Evolutionary conservation across 768 basidiomycete species (phyloP).

Genomic region (Neoboletus subvelutipes): DNA sequence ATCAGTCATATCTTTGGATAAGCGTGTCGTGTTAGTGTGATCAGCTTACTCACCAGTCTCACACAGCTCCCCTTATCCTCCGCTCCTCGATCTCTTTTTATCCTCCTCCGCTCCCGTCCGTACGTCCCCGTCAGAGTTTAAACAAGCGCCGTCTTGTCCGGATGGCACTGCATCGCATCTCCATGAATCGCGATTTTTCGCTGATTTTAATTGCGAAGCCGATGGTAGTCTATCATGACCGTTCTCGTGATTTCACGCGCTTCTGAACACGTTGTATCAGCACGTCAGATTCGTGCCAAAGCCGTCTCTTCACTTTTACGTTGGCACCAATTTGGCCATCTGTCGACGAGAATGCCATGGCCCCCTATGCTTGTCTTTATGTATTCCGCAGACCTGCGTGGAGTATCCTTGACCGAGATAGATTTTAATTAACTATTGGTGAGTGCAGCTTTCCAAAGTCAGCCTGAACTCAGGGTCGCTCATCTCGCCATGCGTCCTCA

Average conservation of each 20-base stretch:
- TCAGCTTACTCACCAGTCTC: conserved; percentile 21
- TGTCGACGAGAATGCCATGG: conserved; percentile 28
- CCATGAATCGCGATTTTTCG: conserved; percentile 24
- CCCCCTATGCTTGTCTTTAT: conserved; percentile 36
- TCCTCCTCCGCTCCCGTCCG: conserved; percentile 6
- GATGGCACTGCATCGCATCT: conserved; percentile 14
- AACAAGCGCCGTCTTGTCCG: conserved; percentile 17
- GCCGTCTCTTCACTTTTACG: conserved; percentile 34
- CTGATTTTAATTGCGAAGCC: conserved; percentile 25
- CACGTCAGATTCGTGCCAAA: conserved; percentile 34
- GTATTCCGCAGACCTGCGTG: conserved; percentile 37
- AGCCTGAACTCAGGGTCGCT: conserved; percentile 28
- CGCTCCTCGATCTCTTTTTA: conserved; percentile 6
- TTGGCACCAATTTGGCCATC: conserved; percentile 25
- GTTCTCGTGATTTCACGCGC: conserved; percentile 35
- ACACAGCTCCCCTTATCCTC: conserved; percentile 16
- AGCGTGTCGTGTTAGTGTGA: conserved; percentile 21
- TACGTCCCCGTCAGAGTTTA: conserved; percentile 10
- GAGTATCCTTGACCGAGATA: conserved; percentile 34
- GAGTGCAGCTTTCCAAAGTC: conserved; percentile 24
- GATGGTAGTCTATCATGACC: conserved; percentile 34
- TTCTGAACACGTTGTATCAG: conserved; percentile 37
- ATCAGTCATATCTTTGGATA: conserved; percentile 23
- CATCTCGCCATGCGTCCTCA: conserved; percentile 31
- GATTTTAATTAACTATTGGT: conserved; percentile 34